Evolutionary conservation across 2,329 filamentous ascomycete genomes (phyloP), one percentile per base, ranked within the genome.

Genomic region (Paraconiothyrium sp.): DNA sequence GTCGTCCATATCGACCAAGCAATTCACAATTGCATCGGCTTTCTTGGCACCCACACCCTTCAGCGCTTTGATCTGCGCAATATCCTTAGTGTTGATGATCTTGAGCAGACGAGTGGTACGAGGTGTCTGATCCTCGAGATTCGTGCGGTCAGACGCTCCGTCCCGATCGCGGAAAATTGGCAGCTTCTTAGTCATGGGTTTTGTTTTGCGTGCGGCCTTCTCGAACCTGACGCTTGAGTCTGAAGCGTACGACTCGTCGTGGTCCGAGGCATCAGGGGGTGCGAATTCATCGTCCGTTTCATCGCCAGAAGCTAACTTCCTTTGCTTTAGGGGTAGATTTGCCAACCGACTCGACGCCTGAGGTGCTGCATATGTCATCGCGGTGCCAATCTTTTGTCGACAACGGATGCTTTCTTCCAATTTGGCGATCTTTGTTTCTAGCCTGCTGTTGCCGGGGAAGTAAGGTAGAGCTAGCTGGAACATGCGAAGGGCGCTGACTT

Each of bases 381-480:
- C 13, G 24, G 32, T 20, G 37, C 66, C 70, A n/a, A 67, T 72
- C 35, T 75, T 78, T 48, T 73, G 77, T 72, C 78, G 82, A 44
- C 66, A 72, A 50, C 73, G 77, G 44, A 88, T 78, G 39, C 83
- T 84, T 44, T 86, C 83, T 68, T 85, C 82, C 58, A 89, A 69
- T 20, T 72, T 78, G 27, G 79, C 77, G 68, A 90, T 88, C 76
- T 89, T 89, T 35, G 76, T 65, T 32, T 80, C 80, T n/a, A 90
- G 83, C 79, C 94, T 97, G 52, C 88, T 85, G 75, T 97, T 95
- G 1, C 89, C 89, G 0, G 94, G 94, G 70, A 98, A 98, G 78
- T 88, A 95, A 0, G 92, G 91, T 56, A 93, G 80, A 0, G 94
- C 94, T 66, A 92, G 83, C 76, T 94, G 90, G 74, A 97, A 97